Percentiles rank a stretch among this genome's conserved stretches.
These are phyloP conservation scores for Fusarium subtropicale DNA, from an alignment of 2,329 filamentous ascomycete species.

Conservation along the genomic window DNA sequence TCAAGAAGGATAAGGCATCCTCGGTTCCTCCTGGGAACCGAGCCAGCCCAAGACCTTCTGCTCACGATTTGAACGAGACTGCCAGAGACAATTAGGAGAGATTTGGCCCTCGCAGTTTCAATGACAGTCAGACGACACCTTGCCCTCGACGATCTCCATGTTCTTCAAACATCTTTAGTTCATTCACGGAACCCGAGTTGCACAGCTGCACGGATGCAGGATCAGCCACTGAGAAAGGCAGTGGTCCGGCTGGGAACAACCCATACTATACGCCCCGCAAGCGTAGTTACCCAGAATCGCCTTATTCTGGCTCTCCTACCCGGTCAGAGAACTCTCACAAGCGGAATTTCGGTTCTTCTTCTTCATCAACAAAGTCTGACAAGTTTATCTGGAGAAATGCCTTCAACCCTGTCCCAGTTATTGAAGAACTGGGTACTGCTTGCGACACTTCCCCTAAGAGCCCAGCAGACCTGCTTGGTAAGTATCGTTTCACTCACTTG, in stretches of 20 bases:
- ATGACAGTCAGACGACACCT: constrained; percentile 23
- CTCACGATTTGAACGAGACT: constrained; percentile 37
- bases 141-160: constrained; percentile 23
- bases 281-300: constrained; percentile 23
- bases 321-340: constrained; percentile 25
- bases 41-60: constrained; percentile 11
- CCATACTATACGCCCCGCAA: constrained; percentile 52
- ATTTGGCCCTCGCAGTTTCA: constrained; percentile 37
- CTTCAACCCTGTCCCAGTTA: constrained; percentile 47
- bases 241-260: constrained; percentile 43
- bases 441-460: constrained; percentile 39
- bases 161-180: constrained; percentile 19
- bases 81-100: constrained; percentile 46
- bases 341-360: background rate
- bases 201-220: constrained; percentile 21
- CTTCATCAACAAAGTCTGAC: constrained; percentile 15
- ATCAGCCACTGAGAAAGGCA: constrained; percentile 10
- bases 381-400: constrained; percentile 36
- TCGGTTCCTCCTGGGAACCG: constrained; percentile 1
- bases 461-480: constrained; percentile 49
- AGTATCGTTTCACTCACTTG: constrained; percentile 1
- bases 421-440: constrained; percentile 52
- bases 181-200: constrained; percentile 30
- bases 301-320: constrained; percentile 13
- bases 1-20: constrained; percentile 31